phyloP scores from a whole-genome alignment of 805 yeast species.

The Saccharomycopsis fodiens region DNA sequence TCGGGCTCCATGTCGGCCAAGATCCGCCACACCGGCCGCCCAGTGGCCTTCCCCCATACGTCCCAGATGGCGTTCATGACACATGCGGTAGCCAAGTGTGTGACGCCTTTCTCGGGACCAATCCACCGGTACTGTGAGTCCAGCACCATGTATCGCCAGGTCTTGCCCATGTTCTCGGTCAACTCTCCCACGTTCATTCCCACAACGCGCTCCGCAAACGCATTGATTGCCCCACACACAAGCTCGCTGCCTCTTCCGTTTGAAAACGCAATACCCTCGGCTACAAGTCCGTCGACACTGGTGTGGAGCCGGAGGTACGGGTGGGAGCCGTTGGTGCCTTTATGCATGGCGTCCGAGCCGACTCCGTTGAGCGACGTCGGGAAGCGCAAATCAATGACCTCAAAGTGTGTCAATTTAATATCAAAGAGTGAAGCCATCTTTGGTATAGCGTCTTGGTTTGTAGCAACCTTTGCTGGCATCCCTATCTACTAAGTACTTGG shows the following conservation, averaged over 20 bases:
- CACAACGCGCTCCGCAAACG: slow-evolving; percentile 30
- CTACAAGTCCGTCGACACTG: slow-evolving; percentile 23
- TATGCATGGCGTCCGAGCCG: slow-evolving; percentile 36
- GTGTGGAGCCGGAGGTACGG: slow-evolving; percentile 30
- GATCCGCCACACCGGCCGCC: slow-evolving; percentile 34
- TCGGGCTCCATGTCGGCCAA: slow-evolving; percentile 35
- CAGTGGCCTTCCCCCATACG: slow-evolving; percentile 32
- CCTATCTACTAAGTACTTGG: too few species aligned
- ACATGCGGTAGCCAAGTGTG: slow-evolving; percentile 33
- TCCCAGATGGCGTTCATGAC: slow-evolving; percentile 36
- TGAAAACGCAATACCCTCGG: slow-evolving; percentile 36
- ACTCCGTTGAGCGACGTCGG: slow-evolving; percentile 32
- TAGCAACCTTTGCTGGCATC: too few species aligned
- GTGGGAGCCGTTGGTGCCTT: slow-evolving; percentile 32
- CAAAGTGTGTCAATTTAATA: slow-evolving; percentile 25
- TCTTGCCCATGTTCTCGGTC: slow-evolving; percentile 31
- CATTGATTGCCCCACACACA: slow-evolving; percentile 29
- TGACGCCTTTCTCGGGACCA: slow-evolving; percentile 37
- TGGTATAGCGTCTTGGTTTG: too few species aligned
- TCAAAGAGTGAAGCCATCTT: too few species aligned
- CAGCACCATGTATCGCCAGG: slow-evolving; percentile 32
- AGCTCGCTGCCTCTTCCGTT: slow-evolving; percentile 32
- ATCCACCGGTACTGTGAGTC: slow-evolving; percentile 36
- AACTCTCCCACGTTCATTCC: slow-evolving; percentile 29
- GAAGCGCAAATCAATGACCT: slow-evolving; percentile 29